Evolutionary conservation across 1,284 basidiomycete species (phyloP).

Genomic region (Kalmanozyma brasiliensis): DNA sequence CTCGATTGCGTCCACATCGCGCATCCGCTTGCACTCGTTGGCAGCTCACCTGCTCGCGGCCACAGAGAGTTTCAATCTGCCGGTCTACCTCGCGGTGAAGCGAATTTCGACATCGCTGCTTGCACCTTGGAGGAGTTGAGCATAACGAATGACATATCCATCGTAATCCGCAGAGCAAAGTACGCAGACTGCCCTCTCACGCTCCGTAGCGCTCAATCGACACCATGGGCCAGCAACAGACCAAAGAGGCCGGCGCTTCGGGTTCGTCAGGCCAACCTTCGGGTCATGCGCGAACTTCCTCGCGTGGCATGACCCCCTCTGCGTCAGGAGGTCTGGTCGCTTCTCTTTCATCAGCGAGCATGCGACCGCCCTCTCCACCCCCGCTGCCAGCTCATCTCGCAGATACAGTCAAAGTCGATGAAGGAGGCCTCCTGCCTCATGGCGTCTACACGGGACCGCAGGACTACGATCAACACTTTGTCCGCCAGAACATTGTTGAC

Average conservation of each 20-base stretch:
- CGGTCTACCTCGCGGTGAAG: no score
- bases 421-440: slow-evolving; percentile 83
- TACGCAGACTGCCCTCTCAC: not conserved
- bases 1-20: no score
- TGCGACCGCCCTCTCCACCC: slow-evolving; percentile 32
- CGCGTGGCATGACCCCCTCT: slow-evolving; percentile 39
- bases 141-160: not conserved
- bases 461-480: slow-evolving; percentile 90
- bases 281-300: slow-evolving; percentile 23
- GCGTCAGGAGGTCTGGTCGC: slow-evolving; percentile 27
- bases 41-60: no score
- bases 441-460: slow-evolving; percentile 80
- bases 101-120: no score
- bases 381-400: slow-evolving; percentile 43
- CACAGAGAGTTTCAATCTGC: no score
- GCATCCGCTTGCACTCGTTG: no score
- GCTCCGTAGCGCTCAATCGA: not conserved
- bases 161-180: not conserved
- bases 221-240: slow-evolving; percentile 50
- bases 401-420: slow-evolving; percentile 68
- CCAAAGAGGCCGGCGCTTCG: slow-evolving; percentile 42
- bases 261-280: slow-evolving; percentile 15
- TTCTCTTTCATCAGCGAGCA: slow-evolving; percentile 29
- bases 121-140: no score
- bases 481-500: slow-evolving; percentile 85